phyloP scores from a whole-genome alignment of 257 asterid species.

The Scutellaria galericulata region DNA sequence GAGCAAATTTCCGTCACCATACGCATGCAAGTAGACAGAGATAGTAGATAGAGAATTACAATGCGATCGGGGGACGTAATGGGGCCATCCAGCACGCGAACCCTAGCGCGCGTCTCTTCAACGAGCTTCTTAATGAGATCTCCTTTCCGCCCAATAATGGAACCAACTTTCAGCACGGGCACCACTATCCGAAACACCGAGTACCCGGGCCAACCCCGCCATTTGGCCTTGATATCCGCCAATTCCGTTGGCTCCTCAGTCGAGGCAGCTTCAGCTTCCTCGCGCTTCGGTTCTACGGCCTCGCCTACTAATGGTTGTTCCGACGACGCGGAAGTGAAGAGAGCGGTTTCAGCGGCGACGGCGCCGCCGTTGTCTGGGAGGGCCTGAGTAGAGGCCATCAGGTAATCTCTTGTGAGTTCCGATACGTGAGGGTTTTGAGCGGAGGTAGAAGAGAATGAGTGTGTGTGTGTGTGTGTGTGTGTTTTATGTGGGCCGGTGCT shows the following conservation, averaged over 20 bases:
- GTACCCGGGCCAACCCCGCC: constrained; percentile 92
- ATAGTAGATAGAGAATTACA: constrained; percentile 39
- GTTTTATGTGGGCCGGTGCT: too few species aligned
- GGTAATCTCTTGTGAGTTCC: background rate
- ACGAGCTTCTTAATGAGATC: constrained; percentile 79
- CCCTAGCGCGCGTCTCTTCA: constrained; percentile 71
- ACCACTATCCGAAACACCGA: constrained; percentile 67
- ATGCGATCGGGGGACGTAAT: constrained; percentile 64
- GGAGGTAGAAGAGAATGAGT: too few species aligned
- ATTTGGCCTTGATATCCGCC: constrained; percentile 45
- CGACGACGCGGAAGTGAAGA: background rate
- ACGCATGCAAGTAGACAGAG: background rate
- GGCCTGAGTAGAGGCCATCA: constrained; percentile 4
- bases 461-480: too few species aligned
- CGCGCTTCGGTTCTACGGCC: constrained; percentile 16
- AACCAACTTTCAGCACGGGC: constrained; percentile 77
- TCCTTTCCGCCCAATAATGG: constrained; percentile 82
- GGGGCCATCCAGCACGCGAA: constrained; percentile 77
- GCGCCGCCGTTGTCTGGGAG: constrained; percentile 28
- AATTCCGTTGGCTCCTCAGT: constrained; percentile 37
- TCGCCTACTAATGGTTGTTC: constrained; percentile 28
- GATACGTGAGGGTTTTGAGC: too few species aligned
- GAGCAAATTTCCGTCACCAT: background rate
- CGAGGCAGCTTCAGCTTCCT: constrained; percentile 22
- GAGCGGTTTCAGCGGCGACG: constrained; percentile 12